Evolutionary conservation across 345 rosid genomes (phyloP).

Genomic region (Sonneratia caseolaris): DNA sequence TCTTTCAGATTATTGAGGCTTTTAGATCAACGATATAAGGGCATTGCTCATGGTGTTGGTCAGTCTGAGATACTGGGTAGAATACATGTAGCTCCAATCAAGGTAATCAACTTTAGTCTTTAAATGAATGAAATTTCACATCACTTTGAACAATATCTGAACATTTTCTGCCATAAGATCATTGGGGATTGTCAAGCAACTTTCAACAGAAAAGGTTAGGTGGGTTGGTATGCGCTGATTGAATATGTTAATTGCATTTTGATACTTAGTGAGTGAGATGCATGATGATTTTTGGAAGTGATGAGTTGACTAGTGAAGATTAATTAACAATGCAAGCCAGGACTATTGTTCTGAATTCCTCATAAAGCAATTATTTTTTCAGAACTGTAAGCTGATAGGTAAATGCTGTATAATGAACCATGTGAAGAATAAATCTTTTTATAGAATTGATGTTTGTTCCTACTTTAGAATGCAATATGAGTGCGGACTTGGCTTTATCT

Average conservation of each 20-base stretch:
- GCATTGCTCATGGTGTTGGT: conserved; percentile 98
- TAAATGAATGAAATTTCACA: not conserved
- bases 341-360: too few relatives aligned
- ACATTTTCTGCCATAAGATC: not conserved
- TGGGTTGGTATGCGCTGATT: not conserved
- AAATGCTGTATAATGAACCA: too few relatives aligned
- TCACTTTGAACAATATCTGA: not conserved
- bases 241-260: not conserved
- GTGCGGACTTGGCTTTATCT: not conserved
- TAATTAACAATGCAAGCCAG: not conserved
- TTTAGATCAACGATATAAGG: conserved; percentile 80
- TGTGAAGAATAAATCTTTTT: not conserved
- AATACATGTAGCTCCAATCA: conserved; percentile 94
- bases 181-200: not conserved
- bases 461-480: too few relatives aligned
- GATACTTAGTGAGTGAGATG: not conserved
- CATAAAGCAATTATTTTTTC: too few relatives aligned
- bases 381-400: too few relatives aligned
- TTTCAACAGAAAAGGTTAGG: not conserved
- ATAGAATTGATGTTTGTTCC: too few relatives aligned
- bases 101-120: conserved; percentile 30
- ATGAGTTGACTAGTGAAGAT: too few relatives aligned
- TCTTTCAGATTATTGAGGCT: conserved; percentile 74
- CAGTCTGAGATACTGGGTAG: conserved; percentile 96
- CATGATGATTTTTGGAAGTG: not conserved